Percentiles rank a stretch among this genome's conserved stretches.
Conservation (phyloP, 768 basidiomycete genomes). For the Hydnomerulius pinastri region DNA sequence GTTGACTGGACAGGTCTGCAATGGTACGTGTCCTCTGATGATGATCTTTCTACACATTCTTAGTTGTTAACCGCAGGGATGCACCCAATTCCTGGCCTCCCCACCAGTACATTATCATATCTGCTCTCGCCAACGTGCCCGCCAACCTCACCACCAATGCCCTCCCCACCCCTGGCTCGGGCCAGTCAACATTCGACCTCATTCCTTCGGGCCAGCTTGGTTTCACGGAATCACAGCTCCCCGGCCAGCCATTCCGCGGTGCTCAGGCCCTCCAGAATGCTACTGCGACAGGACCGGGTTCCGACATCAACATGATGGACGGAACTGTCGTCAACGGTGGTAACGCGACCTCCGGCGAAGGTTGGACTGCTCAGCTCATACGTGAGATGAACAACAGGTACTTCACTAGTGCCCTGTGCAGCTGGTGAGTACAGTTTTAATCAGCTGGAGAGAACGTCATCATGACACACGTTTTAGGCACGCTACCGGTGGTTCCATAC, state of each 20-base stretch:
- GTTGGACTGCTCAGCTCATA: slow-evolving; percentile 62
- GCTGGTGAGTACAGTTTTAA: slow-evolving; percentile 85
- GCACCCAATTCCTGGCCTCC: slow-evolving; percentile 91
- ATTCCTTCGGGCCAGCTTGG: slow-evolving; percentile 83
- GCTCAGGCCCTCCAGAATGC: slow-evolving; percentile 42
- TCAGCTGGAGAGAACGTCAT: slow-evolving; percentile 2
- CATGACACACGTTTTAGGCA: slow-evolving; percentile 47
- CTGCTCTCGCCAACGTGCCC: slow-evolving; percentile 76
- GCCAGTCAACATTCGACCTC: slow-evolving; percentile 64
- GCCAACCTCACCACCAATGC: slow-evolving; percentile 62
- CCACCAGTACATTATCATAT: slow-evolving; percentile 77
- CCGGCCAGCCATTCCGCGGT: slow-evolving; percentile 57
- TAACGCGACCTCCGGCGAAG: slow-evolving; percentile 58
- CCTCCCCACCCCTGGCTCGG: slow-evolving; percentile 51
- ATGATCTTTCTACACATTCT: not conserved
- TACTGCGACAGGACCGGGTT: slow-evolving; percentile 50
- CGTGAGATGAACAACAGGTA: slow-evolving; percentile 87
- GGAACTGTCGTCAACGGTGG: slow-evolving; percentile 70
- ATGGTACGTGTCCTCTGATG: slow-evolving; percentile 52
- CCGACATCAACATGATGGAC: slow-evolving; percentile 60
- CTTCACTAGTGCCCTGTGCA: slow-evolving; percentile 79
- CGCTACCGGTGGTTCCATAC: slow-evolving; percentile 86
- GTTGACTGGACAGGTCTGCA: slow-evolving; percentile 71
- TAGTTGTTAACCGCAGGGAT: slow-evolving; percentile 49
- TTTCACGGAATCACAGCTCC: slow-evolving; percentile 68